Evolutionary conservation across 2,329 filamentous ascomycete species (phyloP).

Genomic region (Sporothrix protearum): DNA sequence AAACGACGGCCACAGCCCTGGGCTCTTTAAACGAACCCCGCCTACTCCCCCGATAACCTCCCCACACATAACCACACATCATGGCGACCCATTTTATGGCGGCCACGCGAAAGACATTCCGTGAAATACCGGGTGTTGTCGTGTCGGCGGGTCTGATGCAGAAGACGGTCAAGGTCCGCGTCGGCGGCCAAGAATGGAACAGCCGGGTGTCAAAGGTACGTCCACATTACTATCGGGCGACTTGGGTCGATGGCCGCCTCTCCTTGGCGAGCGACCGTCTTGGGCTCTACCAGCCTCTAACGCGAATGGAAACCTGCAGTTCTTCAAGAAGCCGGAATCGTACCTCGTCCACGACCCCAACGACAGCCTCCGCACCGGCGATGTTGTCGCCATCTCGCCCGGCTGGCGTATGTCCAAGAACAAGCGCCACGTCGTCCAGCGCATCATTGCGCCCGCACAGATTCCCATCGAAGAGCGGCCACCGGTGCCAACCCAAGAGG

Average conservation of each 20-base stretch:
- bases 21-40: background rate
- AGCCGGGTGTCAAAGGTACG: constrained; percentile 66
- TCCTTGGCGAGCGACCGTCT: too few species aligned
- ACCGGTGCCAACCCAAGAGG: constrained; percentile 60
- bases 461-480: constrained; percentile 61
- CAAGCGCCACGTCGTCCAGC: constrained; percentile 70
- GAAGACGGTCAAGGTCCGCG: constrained; percentile 73
- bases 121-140: constrained; percentile 64
- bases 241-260: background rate
- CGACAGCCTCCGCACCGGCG: constrained; percentile 67
- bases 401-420: constrained; percentile 62
- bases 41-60: background rate
- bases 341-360: constrained; percentile 76
- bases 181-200: constrained; percentile 70
- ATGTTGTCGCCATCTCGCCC: constrained; percentile 67
- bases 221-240: background rate
- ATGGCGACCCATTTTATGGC: constrained; percentile 40
- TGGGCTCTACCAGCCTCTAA: background rate
- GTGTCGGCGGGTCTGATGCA: constrained; percentile 74
- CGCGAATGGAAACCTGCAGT: constrained; percentile 39
- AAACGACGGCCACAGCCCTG: background rate
- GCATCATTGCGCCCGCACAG: constrained; percentile 68
- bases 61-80: background rate
- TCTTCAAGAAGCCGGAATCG: constrained; percentile 61
- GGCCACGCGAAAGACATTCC: constrained; percentile 44